Evolutionary conservation across 352 stramenopile species (phyloP).

Genomic region (Phytopythium ostracodes): DNA sequence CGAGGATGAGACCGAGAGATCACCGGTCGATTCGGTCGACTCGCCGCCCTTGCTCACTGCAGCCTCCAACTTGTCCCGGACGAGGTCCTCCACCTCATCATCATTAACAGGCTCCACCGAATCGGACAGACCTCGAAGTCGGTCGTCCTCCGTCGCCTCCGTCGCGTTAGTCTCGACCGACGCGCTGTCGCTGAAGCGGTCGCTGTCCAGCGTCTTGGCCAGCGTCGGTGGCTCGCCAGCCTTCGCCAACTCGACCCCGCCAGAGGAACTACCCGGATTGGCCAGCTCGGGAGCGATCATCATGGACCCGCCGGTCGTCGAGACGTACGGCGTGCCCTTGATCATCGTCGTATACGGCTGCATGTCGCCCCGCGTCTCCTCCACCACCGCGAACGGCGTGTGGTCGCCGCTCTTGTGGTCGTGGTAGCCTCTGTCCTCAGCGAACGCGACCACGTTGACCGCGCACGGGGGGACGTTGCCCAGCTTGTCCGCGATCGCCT

Average conservation of each 20-base stretch:
- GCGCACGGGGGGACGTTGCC: not conserved
- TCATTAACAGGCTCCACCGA: not conserved
- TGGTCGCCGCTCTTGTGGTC: not conserved
- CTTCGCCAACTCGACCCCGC: not conserved
- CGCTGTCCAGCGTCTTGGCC: not conserved
- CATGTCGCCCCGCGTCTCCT: not conserved
- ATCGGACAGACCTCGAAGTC: constrained; percentile 8
- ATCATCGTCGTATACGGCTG: not conserved
- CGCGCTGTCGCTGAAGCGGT: constrained; percentile 7
- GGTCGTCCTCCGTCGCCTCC: constrained; percentile 27
- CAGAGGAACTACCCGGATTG: not conserved
- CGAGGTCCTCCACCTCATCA: no score
- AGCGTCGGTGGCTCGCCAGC: no score
- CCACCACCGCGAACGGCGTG: not conserved
- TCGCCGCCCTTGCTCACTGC: not conserved
- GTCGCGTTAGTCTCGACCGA: constrained; percentile 24
- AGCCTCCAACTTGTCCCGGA: not conserved
- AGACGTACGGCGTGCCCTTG: not conserved
- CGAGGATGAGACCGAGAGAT: not conserved
- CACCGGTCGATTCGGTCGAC: not conserved
- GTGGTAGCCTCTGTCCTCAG: not conserved
- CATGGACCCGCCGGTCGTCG: constrained; percentile 1
- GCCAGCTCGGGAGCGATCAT: not conserved
- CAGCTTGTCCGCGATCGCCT: not conserved
- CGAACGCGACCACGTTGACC: not conserved